Evolutionary conservation across 1,139 yeast genomes (phyloP).

Genomic region (Candida sp.): DNA sequence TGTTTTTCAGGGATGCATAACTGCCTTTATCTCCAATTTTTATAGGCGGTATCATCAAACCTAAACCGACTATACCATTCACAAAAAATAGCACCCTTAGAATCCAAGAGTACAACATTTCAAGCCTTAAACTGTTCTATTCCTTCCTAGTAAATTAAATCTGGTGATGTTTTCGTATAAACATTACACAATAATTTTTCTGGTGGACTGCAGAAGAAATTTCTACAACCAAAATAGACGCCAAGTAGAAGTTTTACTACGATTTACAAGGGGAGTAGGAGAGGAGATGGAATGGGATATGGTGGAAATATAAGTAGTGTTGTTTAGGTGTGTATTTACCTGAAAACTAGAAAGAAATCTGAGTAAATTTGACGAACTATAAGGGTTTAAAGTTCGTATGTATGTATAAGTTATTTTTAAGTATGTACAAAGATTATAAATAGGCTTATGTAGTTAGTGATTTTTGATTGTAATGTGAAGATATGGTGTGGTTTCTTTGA

Average conservation of each 20-base stretch:
- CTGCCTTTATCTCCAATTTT: background rate
- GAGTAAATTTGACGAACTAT: background rate
- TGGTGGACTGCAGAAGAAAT: background rate
- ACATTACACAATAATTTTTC: background rate
- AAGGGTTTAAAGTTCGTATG: background rate
- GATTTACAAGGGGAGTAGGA: background rate
- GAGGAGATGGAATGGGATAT: background rate
- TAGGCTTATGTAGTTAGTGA: too few species aligned
- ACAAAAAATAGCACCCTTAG: background rate
- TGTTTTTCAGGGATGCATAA: background rate
- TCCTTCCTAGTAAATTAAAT: background rate
- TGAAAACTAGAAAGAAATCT: background rate
- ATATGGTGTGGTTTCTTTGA: too few species aligned
- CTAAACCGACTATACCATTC: background rate
- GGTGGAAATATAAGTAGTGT: background rate
- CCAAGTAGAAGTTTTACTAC: background rate
- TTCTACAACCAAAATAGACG: background rate
- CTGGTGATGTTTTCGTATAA: background rate
- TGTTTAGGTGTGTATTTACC: too few species aligned
- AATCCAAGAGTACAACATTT: background rate
- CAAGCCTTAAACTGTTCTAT: background rate
- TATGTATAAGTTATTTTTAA: background rate
- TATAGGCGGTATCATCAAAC: conserved; percentile 1
- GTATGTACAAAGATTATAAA: background rate
- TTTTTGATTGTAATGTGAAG: too few species aligned